Evolutionary conservation across 2,329 filamentous ascomycete species (phyloP), one percentile per base, ranked within the genome.

Genomic region (Trichoderma pleuroti): DNA sequence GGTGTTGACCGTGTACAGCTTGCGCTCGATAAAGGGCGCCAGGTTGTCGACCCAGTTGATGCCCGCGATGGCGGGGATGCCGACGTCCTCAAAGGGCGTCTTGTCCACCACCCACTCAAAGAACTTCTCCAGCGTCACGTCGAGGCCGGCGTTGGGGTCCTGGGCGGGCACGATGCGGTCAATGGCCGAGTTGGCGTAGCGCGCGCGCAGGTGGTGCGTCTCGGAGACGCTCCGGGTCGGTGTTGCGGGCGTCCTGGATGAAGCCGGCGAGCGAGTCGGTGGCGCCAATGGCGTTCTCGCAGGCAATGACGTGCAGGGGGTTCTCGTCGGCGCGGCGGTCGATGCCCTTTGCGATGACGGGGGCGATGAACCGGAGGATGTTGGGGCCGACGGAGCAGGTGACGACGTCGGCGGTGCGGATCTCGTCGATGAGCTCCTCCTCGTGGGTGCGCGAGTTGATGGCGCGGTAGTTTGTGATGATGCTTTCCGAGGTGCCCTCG

Each of bases 1-100:
- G 26, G 96, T 99, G 88, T 99, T 99, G 87, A 99, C 95, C 26
- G 96, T 99, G 87, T 94, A 99, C 74, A 99, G 91, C 88, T 99
- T 99, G 82, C 96, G 94, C 90, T 99, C 96, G 78, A 99, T 98
- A 85, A 95, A 99, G 71, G 96, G 96, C 79, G 91, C 88, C 34
- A 99, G 89, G 83, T 98, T 87, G 74, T 93, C 90, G 72, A 98
- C 96, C 90, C 93, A 98, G 84, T 97, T 92, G 80, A 98, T 91
- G 72, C 94, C 95, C 75, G 96, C 82, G 78, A 99, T 95, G 21
- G 88, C 83, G 7, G 94, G 94, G 21, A 81, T 79, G 36, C 81
- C 81, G 73, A 87, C 84, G 73, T 91, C 88, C 74, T 90, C 86
- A 82, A 98, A 98, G 2, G 95, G 95, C 57, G 89, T 91, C 80